Evolutionary conservation across 805 yeast genomes (phyloP).

Genomic region (Dipodascopsis uninucleata): DNA sequence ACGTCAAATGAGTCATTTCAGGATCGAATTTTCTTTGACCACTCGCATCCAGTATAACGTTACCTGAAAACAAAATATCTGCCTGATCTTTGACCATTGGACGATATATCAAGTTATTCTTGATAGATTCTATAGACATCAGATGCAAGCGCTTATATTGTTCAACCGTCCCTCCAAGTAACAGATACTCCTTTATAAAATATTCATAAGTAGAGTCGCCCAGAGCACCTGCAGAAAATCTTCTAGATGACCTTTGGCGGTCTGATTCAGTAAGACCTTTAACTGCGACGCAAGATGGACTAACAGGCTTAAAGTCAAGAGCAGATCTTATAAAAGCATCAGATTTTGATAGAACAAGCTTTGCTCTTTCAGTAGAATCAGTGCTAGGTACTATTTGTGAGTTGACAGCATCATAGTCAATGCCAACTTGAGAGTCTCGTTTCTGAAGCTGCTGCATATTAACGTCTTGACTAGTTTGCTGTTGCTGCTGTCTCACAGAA

Average conservation of each 20-base stretch:
- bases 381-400: too few relatives aligned
- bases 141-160: constrained; percentile 39
- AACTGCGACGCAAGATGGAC: constrained; percentile 11
- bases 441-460: too few relatives aligned
- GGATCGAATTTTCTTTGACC: constrained; percentile 33
- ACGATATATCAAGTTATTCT: constrained; percentile 42
- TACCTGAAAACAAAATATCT: constrained; percentile 37
- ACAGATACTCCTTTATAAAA: constrained; percentile 46
- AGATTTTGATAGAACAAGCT: neutral
- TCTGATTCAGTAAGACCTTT: constrained; percentile 10
- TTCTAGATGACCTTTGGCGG: neutral
- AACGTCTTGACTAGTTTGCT: too few relatives aligned
- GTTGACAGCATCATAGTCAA: too few relatives aligned
- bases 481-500: too few relatives aligned
- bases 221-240: constrained; percentile 40
- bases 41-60: constrained; percentile 23
- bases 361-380: constrained; percentile 1
- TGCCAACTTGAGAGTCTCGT: too few relatives aligned
- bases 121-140: constrained; percentile 40
- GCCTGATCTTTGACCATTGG: constrained; percentile 46
- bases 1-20: constrained; percentile 46
- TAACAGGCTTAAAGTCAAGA: neutral
- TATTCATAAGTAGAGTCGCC: constrained; percentile 50
- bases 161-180: constrained; percentile 39
- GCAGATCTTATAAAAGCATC: neutral